phyloP scores from a whole-genome alignment of 257 asterid genomes.

The Penstemon eatonii region DNA sequence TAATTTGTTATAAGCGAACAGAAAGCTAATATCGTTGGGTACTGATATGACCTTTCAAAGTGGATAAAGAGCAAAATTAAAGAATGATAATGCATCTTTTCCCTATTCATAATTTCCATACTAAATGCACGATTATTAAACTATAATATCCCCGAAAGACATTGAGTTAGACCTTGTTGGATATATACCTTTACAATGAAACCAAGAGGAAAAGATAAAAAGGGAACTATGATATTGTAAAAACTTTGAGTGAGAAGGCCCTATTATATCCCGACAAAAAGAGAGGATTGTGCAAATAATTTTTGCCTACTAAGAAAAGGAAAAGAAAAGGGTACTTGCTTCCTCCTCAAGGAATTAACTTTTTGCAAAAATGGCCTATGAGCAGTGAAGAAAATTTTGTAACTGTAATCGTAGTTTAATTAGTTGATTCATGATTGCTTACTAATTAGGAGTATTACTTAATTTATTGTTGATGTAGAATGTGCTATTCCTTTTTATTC shows the following conservation, averaged over 20 bases:
- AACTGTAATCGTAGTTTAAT: no score
- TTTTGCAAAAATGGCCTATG: background rate
- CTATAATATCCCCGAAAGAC: no score
- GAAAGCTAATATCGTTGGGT: conserved; percentile 32
- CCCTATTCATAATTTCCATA: background rate
- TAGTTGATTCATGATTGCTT: no score
- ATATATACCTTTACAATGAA: no score
- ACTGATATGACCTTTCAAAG: conserved; percentile 25
- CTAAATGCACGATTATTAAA: no score
- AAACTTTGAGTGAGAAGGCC: background rate
- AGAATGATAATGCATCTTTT: conserved; percentile 12
- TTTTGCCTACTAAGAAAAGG: conserved; percentile 23
- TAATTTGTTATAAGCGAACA: conserved; percentile 24
- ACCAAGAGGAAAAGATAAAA: no score
- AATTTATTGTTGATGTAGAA: background rate
- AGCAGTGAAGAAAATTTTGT: no score
- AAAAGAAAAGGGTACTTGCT: conserved; percentile 24
- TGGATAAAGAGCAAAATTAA: conserved; percentile 18
- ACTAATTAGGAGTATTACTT: background rate
- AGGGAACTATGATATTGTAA: background rate
- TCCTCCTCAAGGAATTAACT: conserved; percentile 38
- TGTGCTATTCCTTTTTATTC: no score
- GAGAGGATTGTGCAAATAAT: conserved; percentile 11
- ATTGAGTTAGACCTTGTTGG: no score
- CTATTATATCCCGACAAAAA: conserved; percentile 1